Base-by-base conservation (phyloP, 495 filamentous ascomycete genomes). In the Penicillium psychrofluorescens region DNA sequence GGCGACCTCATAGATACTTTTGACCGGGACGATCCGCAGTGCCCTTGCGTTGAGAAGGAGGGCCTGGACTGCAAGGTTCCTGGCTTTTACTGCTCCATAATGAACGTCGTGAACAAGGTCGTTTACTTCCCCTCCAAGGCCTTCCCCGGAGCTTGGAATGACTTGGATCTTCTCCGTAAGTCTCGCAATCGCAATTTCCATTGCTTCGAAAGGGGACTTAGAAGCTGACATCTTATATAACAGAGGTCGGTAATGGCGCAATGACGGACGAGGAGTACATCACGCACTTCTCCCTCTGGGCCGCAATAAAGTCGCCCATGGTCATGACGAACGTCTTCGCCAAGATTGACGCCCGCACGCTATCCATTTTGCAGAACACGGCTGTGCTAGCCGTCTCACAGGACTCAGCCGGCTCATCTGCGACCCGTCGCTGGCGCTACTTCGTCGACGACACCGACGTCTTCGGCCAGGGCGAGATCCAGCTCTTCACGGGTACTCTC, bases 181-280 rank as follows among this genome's bases (percentile, higher is more conserved):
- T 44, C 10, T 29, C 22, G 4, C 22, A 22, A 6, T 22, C 22
- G 22, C 22, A 22, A 22, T 6, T 22, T 22, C 22, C 4, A 22
- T 6, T 4, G 2, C 22, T 22, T 22, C 22, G 4, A 4, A 22
- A 22, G 4, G 22, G 6, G 6, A 22, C 22, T 22, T 22, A 4
- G 22, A 22, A 22, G 22, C 22, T 22, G 6, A 22, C 22, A 4
- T 22, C 22, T 79, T 74, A 73, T 70, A 38, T 22, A 22, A 22
- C 56, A 41, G 81, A 84, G 57, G 75, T 85, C 36, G 83, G 82
- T 12, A 84, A 82, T 43, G 69, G 67, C 11, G 70, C 64, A 6
- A 63, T 85, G 42, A 75, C 66, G 8, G 62, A 72, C 29, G 63
- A 60, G 4, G 61, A 67, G 41, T 57, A 60, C n/a, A 51, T 55